Percentiles rank a stretch among this genome's conserved stretches.
Conservation (phyloP, 768 basidiomycete species). For the Plicaturopsis crispa region DNA sequence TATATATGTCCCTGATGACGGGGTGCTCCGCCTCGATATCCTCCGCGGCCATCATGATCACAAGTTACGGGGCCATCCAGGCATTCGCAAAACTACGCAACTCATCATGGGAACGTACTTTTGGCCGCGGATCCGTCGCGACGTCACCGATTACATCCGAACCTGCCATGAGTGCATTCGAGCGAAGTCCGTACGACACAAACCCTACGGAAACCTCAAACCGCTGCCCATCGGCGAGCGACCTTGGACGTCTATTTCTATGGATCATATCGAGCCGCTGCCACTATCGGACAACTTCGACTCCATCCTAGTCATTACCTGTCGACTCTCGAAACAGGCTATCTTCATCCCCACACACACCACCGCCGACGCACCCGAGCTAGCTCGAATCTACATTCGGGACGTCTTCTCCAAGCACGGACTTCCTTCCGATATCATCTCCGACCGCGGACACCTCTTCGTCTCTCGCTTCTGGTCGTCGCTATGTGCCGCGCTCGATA, state of each 20-base stretch:
- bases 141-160: constrained; percentile 19
- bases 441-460: constrained; percentile 24
- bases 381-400: constrained; percentile 27
- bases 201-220: constrained; percentile 25
- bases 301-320: constrained; percentile 25
- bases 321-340: constrained; percentile 30
- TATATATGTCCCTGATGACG: constrained; percentile 15
- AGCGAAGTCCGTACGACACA: constrained; percentile 23
- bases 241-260: constrained; percentile 24
- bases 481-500: constrained; percentile 19
- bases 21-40: constrained; percentile 9
- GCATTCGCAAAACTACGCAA: constrained; percentile 21
- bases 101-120: constrained; percentile 17
- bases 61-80: constrained; percentile 24
- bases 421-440: constrained; percentile 24
- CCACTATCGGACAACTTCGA: constrained; percentile 26
- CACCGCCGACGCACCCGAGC: constrained; percentile 18
- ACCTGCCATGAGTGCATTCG: constrained; percentile 27
- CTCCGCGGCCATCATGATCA: constrained; percentile 19
- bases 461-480: constrained; percentile 24
- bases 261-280: constrained; percentile 26
- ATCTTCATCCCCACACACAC: constrained; percentile 32
- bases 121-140: constrained; percentile 6
- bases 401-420: constrained; percentile 28
- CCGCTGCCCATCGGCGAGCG: constrained; percentile 14